Evolutionary conservation across 345 rosid species (phyloP).

Genomic region (Murraya koenigii): DNA sequence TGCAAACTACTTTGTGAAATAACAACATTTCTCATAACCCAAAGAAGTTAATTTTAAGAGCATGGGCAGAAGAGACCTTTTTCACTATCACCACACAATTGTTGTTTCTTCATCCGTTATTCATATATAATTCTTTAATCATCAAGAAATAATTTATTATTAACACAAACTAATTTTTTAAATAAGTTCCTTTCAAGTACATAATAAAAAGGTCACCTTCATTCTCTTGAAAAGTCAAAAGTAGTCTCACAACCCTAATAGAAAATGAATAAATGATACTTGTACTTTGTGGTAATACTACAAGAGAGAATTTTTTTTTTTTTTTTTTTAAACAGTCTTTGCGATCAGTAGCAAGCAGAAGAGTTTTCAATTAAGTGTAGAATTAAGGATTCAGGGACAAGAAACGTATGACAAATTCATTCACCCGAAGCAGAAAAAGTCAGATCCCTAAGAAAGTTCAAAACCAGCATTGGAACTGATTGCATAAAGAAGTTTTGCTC

Average conservation of each 20-base stretch:
- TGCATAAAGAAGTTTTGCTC: conserved; percentile 89
- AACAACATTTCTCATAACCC: neutral
- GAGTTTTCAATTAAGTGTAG: neutral
- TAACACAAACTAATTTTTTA: too few species aligned
- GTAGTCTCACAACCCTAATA: neutral
- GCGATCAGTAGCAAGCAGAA: neutral
- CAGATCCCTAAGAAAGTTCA: conserved; percentile 75
- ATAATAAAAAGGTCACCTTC: too few species aligned
- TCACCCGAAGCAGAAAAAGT: conserved; percentile 30
- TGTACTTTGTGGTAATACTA: too few species aligned
- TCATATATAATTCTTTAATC: neutral
- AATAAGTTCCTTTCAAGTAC: too few species aligned
- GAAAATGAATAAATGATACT: neutral
- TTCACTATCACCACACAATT: too few species aligned
- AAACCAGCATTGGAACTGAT: conserved; percentile 94
- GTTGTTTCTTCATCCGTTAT: neutral
- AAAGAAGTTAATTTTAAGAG: neutral
- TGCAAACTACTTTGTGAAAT: neutral
- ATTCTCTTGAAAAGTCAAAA: neutral
- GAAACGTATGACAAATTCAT: neutral
- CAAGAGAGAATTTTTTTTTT: neutral
- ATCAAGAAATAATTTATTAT: too few species aligned
- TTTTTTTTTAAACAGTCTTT: neutral
- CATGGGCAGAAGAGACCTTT: neutral
- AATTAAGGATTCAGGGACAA: neutral